Conservation (phyloP, 2,329 filamentous ascomycete genomes). For the Cladosporium sp. region DNA sequence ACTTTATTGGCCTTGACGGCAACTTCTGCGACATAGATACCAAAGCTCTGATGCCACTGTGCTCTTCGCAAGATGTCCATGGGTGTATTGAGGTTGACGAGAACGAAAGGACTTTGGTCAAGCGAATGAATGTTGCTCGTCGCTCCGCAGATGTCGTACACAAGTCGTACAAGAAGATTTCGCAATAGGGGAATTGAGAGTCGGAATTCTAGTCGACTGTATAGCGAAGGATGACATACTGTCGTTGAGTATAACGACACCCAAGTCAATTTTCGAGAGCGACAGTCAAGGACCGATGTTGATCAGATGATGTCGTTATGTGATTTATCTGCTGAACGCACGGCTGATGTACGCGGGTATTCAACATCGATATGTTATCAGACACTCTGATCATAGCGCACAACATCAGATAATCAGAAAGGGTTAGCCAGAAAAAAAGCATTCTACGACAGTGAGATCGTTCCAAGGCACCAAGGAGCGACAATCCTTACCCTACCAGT, state of each 20-base stretch:
- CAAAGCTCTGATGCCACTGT: conserved; percentile 7
- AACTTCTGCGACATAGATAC: conserved; percentile 4
- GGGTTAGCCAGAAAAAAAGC: background rate
- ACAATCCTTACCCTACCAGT: background rate
- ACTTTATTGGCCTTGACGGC: conserved; percentile 5
- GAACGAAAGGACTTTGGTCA: background rate
- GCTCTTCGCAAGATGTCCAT: background rate
- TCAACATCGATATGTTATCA: too few species aligned
- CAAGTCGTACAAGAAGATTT: conserved; percentile 8
- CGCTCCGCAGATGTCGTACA: background rate
- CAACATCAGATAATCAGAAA: background rate
- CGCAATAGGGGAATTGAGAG: background rate
- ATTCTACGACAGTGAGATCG: background rate
- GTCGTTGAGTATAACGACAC: too few species aligned
- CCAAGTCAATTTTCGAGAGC: too few species aligned
- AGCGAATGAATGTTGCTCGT: background rate
- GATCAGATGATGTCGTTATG: too few species aligned
- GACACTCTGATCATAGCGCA: too few species aligned
- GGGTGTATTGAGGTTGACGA: conserved; percentile 3
- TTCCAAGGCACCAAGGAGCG: background rate
- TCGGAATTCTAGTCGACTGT: too few species aligned
- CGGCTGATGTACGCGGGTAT: too few species aligned
- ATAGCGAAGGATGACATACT: too few species aligned
- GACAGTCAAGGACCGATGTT: too few species aligned
- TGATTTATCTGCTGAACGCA: too few species aligned